Evolutionary conservation across 441 rosid species (phyloP).

Genomic region (Hura crepitans): DNA sequence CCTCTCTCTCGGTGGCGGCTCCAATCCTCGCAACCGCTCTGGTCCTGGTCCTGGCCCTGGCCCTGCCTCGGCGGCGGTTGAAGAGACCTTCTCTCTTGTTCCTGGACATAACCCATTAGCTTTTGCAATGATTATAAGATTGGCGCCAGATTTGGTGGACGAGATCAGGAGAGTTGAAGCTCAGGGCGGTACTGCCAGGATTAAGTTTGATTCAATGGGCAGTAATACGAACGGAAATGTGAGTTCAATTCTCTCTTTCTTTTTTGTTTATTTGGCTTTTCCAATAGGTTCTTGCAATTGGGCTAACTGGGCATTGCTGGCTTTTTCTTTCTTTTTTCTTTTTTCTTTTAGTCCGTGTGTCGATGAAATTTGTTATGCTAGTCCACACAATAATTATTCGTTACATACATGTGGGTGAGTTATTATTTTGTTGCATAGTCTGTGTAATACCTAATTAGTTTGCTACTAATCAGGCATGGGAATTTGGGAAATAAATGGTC

Average conservation of each 20-base stretch:
- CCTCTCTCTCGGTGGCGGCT: slow-evolving; percentile 35
- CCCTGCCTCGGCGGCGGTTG: slow-evolving; percentile 13
- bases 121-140: slow-evolving; percentile 74
- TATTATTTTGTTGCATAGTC: neutral
- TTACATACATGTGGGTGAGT: neutral
- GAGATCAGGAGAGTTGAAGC: slow-evolving; percentile 81
- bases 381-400: neutral
- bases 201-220: slow-evolving; percentile 76
- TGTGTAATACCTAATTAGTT: neutral
- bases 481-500: neutral
- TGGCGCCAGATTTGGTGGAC: slow-evolving; percentile 84
- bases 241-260: slow-evolving; percentile 31
- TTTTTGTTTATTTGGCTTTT: neutral
- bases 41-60: slow-evolving; percentile 11
- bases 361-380: neutral
- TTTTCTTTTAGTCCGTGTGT: no score
- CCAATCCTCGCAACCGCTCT: slow-evolving; percentile 22
- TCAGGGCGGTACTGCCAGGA: slow-evolving; percentile 68
- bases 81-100: slow-evolving; percentile 52
- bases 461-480: neutral
- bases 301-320: neutral
- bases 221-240: slow-evolving; percentile 67
- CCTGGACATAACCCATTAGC: slow-evolving; percentile 58
- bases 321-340: neutral
- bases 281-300: neutral